Base-by-base conservation (phyloP, 371 early-diverging fungal genomes). In the Mucor sp. region DNA sequence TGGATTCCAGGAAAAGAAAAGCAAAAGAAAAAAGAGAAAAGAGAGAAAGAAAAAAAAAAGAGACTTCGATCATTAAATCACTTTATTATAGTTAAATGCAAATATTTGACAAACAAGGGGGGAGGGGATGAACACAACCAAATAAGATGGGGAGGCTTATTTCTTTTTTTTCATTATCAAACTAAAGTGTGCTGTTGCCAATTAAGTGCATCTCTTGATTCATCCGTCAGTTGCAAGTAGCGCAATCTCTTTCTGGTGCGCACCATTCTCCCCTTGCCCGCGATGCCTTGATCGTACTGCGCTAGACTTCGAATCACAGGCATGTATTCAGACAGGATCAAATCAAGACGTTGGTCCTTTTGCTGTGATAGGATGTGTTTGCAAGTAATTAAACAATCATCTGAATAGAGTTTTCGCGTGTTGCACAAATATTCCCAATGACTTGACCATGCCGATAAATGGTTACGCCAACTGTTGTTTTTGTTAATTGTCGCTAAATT, bases 301-400 rank as follows among this genome's bases (percentile, higher is more conserved):
- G 70, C 67, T 47, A 76, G 55, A 25, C 66, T 61, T 60, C 70
- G 63, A 41, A 70, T 72, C 27, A 58, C 8, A 23, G 76, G 76
- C 61, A 72, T 39, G 56, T 76, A 76, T 33, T 76, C 67, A 12
- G 23, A 58, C 65, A 65, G 58, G 35, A 65, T 11, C 21, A 58
- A 8, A 25, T 62, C 44, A 6, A 28, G 15, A 27, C 23, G 27
- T 23, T 23, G 19, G 7, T 23, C n/a, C 23, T 44, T 32, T 14
- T 48, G 41, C 15, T 65, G 47, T 33, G 25, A 39, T 32, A 28
- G 58, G 35, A 25, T 44, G 27, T 39, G 58, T 23, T 50, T 50
- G 14, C 50, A 50, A 25, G 50, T 25, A 50, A 50, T 50, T 50
- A 50, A 50, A 50, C 50, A 50, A 50, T 50, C 50, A 50, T 23